Base-by-base conservation (phyloP, 2,329 filamentous ascomycete genomes). In the Bipolaris zeicola region DNA sequence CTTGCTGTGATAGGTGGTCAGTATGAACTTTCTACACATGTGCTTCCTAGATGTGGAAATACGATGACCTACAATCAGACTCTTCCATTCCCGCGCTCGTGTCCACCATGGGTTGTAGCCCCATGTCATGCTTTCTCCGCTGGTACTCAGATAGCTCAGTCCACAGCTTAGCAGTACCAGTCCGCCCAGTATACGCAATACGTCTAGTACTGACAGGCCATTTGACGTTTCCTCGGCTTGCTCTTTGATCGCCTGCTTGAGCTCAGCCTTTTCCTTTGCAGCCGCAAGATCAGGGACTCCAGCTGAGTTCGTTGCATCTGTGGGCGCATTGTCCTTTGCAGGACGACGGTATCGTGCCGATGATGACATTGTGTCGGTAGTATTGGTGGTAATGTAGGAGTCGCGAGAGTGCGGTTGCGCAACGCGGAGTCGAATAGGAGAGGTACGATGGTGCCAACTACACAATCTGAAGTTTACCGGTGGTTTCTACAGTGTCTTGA, bases 111-210 rank as follows among this genome's bases (percentile, higher is more conserved):
- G 64, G 48, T 76, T 74, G 55, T 75, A 76, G 14, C 73, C 73
- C 74, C 74, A 77, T 20, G 73, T 74, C 64, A 76, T 66, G 41
- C 66, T 71, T 71, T 91, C 85, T 59, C 89, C 89, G 60, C 83
- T 82, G 42, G 89, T 92, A 65, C 90, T 82, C 62, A 93, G 85
- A 76, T 93, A 94, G 77, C 89, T 92, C 52, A 93, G 80, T 16
- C 84, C 87, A 67, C 83, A 85, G 22, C 86, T 90, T 44, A 88
- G 84, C 41, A 91, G 65, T 33, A 89, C 63, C 13, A 93, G 75
- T 52, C 90, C 90, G 31, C 83, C 83, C 43, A 92, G 68, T 28
- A 93, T 82, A 31, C 90, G 88, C 57, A 92, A 76, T 50, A 90
- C 75, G 73, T 94, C 91, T 33, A 92, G 66, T 38, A 75, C 49